These are phyloP conservation scores for Talinum fruticosum DNA, from an alignment of 148 eudicot species.

Conservation along the genomic window DNA sequence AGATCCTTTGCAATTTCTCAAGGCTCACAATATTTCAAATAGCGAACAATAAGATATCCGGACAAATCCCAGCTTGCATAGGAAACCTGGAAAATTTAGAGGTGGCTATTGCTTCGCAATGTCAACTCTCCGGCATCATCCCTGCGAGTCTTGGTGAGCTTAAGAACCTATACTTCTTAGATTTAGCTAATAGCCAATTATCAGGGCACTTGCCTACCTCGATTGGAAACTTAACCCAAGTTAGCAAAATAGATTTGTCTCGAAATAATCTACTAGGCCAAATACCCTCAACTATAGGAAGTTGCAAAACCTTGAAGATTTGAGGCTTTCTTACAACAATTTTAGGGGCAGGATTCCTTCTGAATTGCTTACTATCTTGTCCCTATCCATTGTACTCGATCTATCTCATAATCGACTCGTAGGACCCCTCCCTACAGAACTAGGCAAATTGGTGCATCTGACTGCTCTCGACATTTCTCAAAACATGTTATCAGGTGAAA, in stretches of 20 bases:
- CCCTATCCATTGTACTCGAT: background rate
- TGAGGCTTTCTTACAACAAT: slow-evolving; percentile 25
- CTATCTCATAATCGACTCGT: slow-evolving; percentile 25
- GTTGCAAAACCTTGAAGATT: slow-evolving; percentile 15
- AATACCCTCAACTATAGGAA: slow-evolving; percentile 32
- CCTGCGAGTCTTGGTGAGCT: slow-evolving; percentile 22
- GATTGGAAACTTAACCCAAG: slow-evolving; percentile 3
- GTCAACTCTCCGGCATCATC: too few species aligned
- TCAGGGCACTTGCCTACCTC: slow-evolving; percentile 31
- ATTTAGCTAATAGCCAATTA: slow-evolving; percentile 16
- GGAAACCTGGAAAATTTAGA: background rate
- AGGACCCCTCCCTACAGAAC: slow-evolving; percentile 27
- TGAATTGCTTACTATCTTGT: slow-evolving; percentile 21
- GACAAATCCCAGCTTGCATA: background rate
- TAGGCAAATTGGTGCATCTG: slow-evolving; percentile 28
- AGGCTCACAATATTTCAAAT: background rate
- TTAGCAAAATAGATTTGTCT: background rate
- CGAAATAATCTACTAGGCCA: background rate
- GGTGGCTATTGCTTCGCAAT: background rate
- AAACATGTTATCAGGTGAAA: slow-evolving; percentile 31
- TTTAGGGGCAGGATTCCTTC: slow-evolving; percentile 31
- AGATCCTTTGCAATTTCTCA: background rate
- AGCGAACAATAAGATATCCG: background rate
- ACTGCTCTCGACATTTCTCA: slow-evolving; percentile 10
- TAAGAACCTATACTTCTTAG: background rate